phyloP scores from a whole-genome alignment of 169 alveolate genomes.

The Cryptosporidium sp. region DNA sequence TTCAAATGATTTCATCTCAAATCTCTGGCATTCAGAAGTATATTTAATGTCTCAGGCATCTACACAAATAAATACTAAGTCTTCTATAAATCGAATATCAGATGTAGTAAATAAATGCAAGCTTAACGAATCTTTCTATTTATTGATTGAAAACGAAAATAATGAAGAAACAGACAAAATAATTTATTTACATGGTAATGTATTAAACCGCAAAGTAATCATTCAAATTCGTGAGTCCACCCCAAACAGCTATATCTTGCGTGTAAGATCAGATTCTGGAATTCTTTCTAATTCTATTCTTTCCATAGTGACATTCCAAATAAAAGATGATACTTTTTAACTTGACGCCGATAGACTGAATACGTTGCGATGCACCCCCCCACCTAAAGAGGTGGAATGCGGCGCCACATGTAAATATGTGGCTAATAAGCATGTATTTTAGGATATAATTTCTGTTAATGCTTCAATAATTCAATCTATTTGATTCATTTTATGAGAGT shows the following conservation, averaged over 20 bases:
- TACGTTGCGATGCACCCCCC: constrained; percentile 71
- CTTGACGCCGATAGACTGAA: constrained; percentile 69
- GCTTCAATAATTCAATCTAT: constrained; percentile 8
- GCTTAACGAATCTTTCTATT: constrained; percentile 33
- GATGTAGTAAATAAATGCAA: constrained; percentile 26
- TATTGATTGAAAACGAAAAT: constrained; percentile 10
- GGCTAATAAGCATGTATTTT: constrained; percentile 61
- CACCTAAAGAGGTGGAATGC: constrained; percentile 72
- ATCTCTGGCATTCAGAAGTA: constrained; percentile 65
- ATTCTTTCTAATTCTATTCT: constrained; percentile 34
- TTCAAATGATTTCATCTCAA: constrained; percentile 1
- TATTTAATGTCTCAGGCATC: constrained; percentile 49
- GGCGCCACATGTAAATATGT: constrained; percentile 78
- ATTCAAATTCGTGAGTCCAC: constrained; percentile 26
- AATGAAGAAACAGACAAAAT: neutral
- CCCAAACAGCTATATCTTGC: neutral
- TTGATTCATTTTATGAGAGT: neutral
- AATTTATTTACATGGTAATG: constrained; percentile 40
- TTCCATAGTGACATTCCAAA: constrained; percentile 33
- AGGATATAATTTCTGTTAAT: constrained; percentile 20
- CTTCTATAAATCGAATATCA: neutral
- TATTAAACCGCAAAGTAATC: constrained; percentile 17
- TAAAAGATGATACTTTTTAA: constrained; percentile 9
- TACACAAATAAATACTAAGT: neutral
- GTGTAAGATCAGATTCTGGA: constrained; percentile 73